Percentiles rank a stretch among this genome's conserved stretches.
phyloP scores from a whole-genome alignment of 805 yeast species.

The Scheffersomyces stipitis region DNA sequence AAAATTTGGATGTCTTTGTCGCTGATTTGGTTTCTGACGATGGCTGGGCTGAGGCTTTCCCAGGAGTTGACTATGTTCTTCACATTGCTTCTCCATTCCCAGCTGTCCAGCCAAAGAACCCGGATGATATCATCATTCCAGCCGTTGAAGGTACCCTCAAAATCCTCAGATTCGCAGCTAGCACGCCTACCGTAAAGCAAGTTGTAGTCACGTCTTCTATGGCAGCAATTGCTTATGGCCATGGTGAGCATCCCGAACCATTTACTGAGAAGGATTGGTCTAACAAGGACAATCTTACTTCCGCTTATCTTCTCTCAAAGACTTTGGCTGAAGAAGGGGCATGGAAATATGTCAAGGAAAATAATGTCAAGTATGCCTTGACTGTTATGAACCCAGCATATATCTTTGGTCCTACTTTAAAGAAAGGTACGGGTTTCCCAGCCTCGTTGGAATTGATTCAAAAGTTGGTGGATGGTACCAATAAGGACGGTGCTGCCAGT shows the following conservation, averaged over 20 bases:
- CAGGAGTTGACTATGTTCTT: conserved; percentile 6
- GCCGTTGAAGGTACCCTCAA: conserved; percentile 8
- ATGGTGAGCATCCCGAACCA: not conserved
- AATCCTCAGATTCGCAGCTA: not conserved
- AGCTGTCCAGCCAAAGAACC: conserved; percentile 2
- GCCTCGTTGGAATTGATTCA: conserved; percentile 1
- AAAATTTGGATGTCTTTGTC: not conserved
- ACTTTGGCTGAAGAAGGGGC: conserved; percentile 6
- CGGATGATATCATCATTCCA: conserved; percentile 6
- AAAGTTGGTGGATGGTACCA: not conserved
- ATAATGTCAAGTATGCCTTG: conserved; percentile 3
- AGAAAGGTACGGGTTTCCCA: not conserved
- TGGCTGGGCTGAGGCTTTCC: not conserved
- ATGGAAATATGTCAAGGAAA: conserved; percentile 8
- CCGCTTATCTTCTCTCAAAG: not conserved
- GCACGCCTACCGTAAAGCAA: conserved; percentile 9
- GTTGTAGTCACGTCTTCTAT: conserved; percentile 17
- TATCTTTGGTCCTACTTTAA: conserved; percentile 4
- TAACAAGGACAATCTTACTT: not conserved
- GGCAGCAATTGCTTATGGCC: conserved; percentile 8
- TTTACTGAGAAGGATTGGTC: not conserved
- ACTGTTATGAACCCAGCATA: conserved; percentile 3
- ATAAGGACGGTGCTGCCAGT: not conserved
- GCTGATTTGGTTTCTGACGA: conserved; percentile 4
- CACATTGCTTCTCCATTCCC: conserved; percentile 11